phyloP scores from a whole-genome alignment of 768 basidiomycete species.

The Boletus tomentosulus region DNA sequence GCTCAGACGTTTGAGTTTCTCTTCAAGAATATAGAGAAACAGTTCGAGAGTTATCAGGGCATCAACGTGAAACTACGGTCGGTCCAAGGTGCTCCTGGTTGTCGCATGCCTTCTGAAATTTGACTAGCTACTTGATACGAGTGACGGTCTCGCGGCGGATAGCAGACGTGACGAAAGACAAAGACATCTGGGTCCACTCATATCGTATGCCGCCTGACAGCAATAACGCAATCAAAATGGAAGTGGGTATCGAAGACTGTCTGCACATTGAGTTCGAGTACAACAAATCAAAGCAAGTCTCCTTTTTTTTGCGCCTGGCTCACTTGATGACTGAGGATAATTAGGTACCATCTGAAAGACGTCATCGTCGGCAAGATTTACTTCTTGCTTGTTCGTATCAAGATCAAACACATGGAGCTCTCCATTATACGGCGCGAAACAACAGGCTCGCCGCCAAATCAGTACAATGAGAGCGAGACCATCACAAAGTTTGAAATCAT shows the following conservation, averaged over 20 bases:
- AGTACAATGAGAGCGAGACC: conserved; percentile 98
- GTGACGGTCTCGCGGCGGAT: conserved; percentile 88
- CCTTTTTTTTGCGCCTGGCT: not conserved
- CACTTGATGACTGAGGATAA: not conserved
- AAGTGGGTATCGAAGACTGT: conserved; percentile 99
- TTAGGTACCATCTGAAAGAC: conserved; percentile 95
- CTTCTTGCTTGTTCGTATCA: conserved; percentile 97
- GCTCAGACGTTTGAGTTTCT: conserved; percentile 95
- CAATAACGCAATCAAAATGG: conserved; percentile 99
- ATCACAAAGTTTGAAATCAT: conserved; percentile 99
- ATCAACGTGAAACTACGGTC: conserved; percentile 97
- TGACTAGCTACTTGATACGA: conserved; percentile 80
- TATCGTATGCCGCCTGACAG: conserved; percentile 98
- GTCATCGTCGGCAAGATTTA: conserved; percentile 99
- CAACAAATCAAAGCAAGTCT: conserved; percentile 93
- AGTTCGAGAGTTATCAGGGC: conserved; percentile 95
- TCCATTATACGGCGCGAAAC: conserved; percentile 98
- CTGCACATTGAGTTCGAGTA: conserved; percentile 99
- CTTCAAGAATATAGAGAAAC: conserved; percentile 99
- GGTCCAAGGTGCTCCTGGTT: conserved; percentile 21
- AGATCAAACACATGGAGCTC: conserved; percentile 99
- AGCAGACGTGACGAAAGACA: conserved; percentile 91
- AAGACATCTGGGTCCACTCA: conserved; percentile 96
- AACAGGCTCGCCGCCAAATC: conserved; percentile 95
- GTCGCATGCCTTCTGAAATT: conserved; percentile 3